These are phyloP conservation scores for Colletotrichum sp. DNA, from an alignment of 2,329 filamentous ascomycete genomes.

Conservation along the genomic window DNA sequence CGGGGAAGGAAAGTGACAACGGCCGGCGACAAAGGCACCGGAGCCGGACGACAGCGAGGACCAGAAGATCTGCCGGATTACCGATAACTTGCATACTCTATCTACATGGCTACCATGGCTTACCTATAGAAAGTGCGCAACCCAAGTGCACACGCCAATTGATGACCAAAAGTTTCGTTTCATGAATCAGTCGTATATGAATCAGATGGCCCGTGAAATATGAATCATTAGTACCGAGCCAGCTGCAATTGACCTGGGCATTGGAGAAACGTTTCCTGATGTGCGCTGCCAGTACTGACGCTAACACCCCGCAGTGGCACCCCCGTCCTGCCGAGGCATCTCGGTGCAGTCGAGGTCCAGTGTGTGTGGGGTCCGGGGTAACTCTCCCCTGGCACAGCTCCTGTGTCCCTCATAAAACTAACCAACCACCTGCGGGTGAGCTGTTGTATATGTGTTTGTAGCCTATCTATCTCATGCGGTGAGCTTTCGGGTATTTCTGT, in stretches of 20 bases:
- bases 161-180: neutral
- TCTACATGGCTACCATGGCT: neutral
- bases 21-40: neutral
- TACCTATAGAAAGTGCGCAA: neutral
- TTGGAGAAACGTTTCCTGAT: neutral
- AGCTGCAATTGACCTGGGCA: neutral
- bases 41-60: neutral
- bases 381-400: neutral
- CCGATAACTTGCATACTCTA: neutral
- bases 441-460: neutral
- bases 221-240: neutral
- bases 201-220: neutral
- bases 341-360: neutral
- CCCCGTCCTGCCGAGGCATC: conserved; percentile 18
- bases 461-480: neutral
- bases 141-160: neutral
- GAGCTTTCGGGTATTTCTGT: neutral
- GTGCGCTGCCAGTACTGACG: neutral
- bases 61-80: neutral
- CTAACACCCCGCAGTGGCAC: conserved; percentile 14
- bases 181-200: neutral
- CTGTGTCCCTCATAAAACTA: neutral
- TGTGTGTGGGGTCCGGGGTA: conserved; percentile 21
- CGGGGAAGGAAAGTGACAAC: neutral
- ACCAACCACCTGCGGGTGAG: neutral